These are phyloP conservation scores for Wickerhamomyces rabaulensis DNA, from an alignment of 805 yeast species.

Conservation along the genomic window DNA sequence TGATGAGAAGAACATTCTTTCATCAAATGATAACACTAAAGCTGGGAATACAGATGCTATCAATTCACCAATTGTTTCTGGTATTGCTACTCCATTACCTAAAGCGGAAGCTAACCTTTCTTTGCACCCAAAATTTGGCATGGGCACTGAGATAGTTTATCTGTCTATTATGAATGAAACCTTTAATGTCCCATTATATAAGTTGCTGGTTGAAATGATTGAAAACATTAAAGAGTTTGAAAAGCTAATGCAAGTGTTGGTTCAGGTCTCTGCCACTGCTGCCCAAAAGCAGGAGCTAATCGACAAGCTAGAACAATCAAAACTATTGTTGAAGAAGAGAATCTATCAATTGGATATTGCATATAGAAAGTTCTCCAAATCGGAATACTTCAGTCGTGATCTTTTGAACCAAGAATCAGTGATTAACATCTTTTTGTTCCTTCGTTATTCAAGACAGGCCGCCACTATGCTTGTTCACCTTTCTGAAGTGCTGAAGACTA, in stretches of 20 bases:
- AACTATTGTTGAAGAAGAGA: constrained; percentile 22
- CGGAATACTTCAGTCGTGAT: constrained; percentile 31
- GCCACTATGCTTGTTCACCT: constrained; percentile 30
- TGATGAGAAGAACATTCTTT: not conserved
- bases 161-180: constrained; percentile 26
- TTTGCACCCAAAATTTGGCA: constrained; percentile 2
- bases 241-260: not conserved
- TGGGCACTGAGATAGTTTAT: constrained; percentile 18
- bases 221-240: constrained; percentile 22
- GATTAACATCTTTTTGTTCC: constrained; percentile 33
- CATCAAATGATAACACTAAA: constrained; percentile 2
- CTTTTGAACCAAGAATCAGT: constrained; percentile 30
- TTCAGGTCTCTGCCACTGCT: not conserved
- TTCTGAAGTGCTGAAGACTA: constrained; percentile 16
- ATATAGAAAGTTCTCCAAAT: constrained; percentile 31
- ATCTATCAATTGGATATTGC: constrained; percentile 29
- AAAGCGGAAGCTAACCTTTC: constrained; percentile 1
- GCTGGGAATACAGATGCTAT: not conserved
- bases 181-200: constrained; percentile 26
- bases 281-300: not conserved
- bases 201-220: constrained; percentile 29
- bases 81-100: constrained; percentile 31
- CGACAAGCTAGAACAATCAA: constrained; percentile 11
- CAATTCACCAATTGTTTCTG: constrained; percentile 17
- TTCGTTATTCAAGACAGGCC: constrained; percentile 37